These are phyloP conservation scores for Magnusiomyces sp. DNA, from an alignment of 1,139 yeast genomes.

Conservation along the genomic window DNA sequence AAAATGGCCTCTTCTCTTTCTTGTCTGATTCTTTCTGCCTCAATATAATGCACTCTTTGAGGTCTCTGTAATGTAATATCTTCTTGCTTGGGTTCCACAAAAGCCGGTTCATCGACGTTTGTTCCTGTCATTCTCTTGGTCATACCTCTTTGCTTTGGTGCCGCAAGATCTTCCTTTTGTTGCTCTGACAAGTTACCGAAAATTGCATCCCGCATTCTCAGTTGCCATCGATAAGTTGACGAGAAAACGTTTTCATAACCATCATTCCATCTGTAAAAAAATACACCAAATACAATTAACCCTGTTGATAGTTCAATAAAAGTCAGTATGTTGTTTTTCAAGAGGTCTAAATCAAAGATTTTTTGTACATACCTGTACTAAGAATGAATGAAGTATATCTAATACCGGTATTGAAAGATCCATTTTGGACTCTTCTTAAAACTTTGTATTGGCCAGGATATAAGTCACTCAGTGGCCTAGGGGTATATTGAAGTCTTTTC, in stretches of 20 bases:
- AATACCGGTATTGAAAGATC: constrained; percentile 44
- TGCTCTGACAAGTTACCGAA: constrained; percentile 46
- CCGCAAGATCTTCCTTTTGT: constrained; percentile 55
- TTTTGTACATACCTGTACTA: constrained; percentile 15
- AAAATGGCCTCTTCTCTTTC: constrained; percentile 59
- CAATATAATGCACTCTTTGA: constrained; percentile 61
- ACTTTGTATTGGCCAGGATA: constrained; percentile 79
- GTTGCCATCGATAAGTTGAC: constrained; percentile 54
- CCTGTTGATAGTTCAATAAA: too few species aligned
- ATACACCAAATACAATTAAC: constrained; percentile 39
- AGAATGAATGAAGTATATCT: constrained; percentile 21
- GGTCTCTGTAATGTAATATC: constrained; percentile 52
- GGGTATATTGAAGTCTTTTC: constrained; percentile 66
- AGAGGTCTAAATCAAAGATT: too few species aligned
- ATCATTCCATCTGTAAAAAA: constrained; percentile 78
- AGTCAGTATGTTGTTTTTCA: too few species aligned
- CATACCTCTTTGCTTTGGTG: constrained; percentile 34
- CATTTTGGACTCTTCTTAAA: constrained; percentile 50
- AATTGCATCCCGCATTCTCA: constrained; percentile 45
- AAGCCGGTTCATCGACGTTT: constrained; percentile 24
- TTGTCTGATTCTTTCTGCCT: constrained; percentile 65
- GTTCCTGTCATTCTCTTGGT: constrained; percentile 14
- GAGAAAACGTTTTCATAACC: constrained; percentile 71
- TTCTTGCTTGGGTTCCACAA: constrained; percentile 32
- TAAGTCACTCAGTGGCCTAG: constrained; percentile 63